Percentiles rank a stretch among this genome's conserved stretches.
Evolutionary conservation across 306 rosid genomes (phyloP).

Genomic region (Adenanthera pavonina): DNA sequence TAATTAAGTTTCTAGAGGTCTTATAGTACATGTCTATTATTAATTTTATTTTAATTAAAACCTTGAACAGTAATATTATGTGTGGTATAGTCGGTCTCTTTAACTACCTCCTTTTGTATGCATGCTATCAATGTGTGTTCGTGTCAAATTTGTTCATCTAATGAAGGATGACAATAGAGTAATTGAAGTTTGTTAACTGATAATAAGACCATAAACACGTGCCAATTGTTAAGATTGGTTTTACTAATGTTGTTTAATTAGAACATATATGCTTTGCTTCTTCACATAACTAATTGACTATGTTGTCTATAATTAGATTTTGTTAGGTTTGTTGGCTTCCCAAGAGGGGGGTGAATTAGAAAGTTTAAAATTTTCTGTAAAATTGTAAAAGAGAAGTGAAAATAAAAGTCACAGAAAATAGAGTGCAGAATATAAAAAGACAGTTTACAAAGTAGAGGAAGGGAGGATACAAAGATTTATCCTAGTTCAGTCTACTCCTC

Average conservation of each 20-base stretch:
- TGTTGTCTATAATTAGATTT: no score
- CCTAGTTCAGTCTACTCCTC: no score
- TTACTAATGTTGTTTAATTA: background rate
- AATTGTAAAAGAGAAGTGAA: no score
- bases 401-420: no score
- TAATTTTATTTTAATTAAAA: conserved; percentile 6
- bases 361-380: no score
- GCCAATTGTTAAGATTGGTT: background rate
- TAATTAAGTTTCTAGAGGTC: background rate
- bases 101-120: background rate
- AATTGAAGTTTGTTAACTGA: background rate
- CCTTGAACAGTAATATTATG: background rate
- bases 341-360: no score
- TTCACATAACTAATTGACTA: no score
- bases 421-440: no score
- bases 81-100: conserved; percentile 4
- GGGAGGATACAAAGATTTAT: no score
- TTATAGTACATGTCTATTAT: background rate
- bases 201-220: background rate
- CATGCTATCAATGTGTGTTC: background rate
- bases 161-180: background rate
- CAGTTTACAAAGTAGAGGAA: no score
- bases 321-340: no score
- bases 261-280: no score
- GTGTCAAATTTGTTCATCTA: background rate